Conservation (phyloP, 257 asterid species). For the Nicotiana tomentosiformis region DNA sequence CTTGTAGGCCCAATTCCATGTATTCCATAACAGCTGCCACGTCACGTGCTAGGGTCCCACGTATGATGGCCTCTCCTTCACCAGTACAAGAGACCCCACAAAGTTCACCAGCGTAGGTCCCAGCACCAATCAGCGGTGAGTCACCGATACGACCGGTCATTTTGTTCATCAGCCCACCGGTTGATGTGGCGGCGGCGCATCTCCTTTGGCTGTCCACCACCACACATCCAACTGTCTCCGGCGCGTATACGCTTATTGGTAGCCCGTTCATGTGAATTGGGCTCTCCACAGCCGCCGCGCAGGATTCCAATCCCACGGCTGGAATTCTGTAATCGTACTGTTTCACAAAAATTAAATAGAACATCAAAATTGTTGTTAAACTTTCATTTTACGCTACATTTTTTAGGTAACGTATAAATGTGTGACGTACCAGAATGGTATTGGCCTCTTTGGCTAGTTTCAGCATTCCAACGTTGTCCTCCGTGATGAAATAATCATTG, state of each 20-base stretch:
- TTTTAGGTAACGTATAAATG: not conserved
- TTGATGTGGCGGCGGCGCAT: constrained; percentile 96
- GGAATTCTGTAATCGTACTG: constrained; percentile 89
- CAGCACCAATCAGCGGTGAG: constrained; percentile 89
- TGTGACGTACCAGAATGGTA: constrained; percentile 49
- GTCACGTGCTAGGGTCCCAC: constrained; percentile 91
- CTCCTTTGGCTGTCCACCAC: constrained; percentile 77
- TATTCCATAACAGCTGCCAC: constrained; percentile 98
- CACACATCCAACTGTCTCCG: constrained; percentile 93
- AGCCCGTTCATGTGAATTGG: constrained; percentile 79
- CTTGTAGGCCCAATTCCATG: constrained; percentile 65
- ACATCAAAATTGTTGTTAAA: not conserved
- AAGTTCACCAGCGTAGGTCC: constrained; percentile 68
- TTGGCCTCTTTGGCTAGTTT: constrained; percentile 93
- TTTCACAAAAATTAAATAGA: not conserved
- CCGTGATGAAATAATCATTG: constrained; percentile 77
- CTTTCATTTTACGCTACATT: not conserved
- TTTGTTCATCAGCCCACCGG: constrained; percentile 96
- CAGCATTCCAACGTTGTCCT: constrained; percentile 86
- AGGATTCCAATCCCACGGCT: constrained; percentile 33
- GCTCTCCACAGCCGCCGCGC: constrained; percentile 46
- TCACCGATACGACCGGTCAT: constrained; percentile 85
- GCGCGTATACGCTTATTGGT: constrained; percentile 76
- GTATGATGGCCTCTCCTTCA: constrained; percentile 94
- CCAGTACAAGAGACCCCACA: constrained; percentile 97